Base-by-base conservation (phyloP, 352 stramenopile species). In the Elongisporangium anandrum region DNA sequence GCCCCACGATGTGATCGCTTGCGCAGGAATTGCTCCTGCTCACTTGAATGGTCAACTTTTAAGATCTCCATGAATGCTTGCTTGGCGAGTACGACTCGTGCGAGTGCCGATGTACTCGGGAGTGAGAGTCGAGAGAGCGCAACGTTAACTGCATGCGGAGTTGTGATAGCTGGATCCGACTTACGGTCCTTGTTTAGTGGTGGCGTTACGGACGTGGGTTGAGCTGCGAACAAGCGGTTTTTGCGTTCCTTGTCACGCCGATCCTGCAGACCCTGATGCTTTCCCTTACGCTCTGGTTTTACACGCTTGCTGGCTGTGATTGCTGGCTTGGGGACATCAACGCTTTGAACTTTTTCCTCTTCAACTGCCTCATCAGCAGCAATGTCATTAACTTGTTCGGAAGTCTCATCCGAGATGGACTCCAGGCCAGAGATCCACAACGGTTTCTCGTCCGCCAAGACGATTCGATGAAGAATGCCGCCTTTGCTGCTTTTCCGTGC, bases 1-100 rank as follows among this genome's bases (percentile, higher is more conserved):
- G 77, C 61, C 0, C 55, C 58, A 9, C 50, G 41, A 8, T 65
- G 49, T 0, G 66, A 77, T 20, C 71, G 63, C 17, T 65, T 71
- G 5, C 81, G 72, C 23, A 90, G 55, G 56, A 90, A 90, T 54
- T 85, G 74, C 51, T 90, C 81, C 0, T 66, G 65, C 49, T 90
- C 81, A 4, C 49, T 57, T 10, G 50, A 17, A 17, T 61, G 62
- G 29, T 68, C 57, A 10, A 24, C 19, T 52, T 13, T 41, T 8
- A 41, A 8, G 29, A 41, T 41, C 29, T 41, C 29, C 29, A 41
- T 41, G 29, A 41, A 41, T 8, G 29, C 29, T 8, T 41, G 29
- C 29, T 41, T 41, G 29, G 29, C 29, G 4, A 41, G 9, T 8
- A 41, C 29, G 29, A 41, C 29, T 4, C 29, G 29, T 8, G 29